These are phyloP conservation scores for Tardiomyces digboiensis DNA, from an alignment of 1,139 yeast species.

Conservation along the genomic window DNA sequence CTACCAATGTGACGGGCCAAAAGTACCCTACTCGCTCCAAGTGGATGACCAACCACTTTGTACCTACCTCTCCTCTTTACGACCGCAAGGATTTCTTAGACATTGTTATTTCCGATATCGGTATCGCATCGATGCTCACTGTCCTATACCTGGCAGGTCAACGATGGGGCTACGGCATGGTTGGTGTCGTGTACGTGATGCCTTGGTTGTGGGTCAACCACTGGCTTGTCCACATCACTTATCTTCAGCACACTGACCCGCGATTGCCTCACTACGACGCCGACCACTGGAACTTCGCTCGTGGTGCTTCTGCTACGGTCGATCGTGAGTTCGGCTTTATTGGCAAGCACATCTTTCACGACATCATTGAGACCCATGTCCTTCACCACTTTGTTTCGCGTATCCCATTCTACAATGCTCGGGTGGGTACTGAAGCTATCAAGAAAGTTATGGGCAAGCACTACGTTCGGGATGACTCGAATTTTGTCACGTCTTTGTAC, in stretches of 20 bases:
- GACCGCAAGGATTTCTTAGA: conserved; percentile 62
- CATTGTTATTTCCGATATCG: conserved; percentile 64
- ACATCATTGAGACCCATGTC: conserved; percentile 84
- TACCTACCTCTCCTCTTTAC: conserved; percentile 65
- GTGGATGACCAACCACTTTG: conserved; percentile 51
- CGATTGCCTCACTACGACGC: conserved; percentile 71
- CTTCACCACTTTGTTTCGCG: conserved; percentile 79
- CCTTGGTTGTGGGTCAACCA: conserved; percentile 82
- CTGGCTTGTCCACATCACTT: conserved; percentile 84
- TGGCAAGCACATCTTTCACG: conserved; percentile 77
- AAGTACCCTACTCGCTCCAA: conserved; percentile 42
- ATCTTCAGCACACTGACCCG: conserved; percentile 78
- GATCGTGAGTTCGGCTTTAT: conserved; percentile 79
- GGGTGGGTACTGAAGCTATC: conserved; percentile 72
- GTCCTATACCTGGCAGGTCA: conserved; percentile 56
- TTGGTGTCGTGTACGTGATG: conserved; percentile 60
- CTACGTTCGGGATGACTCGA: conserved; percentile 57
- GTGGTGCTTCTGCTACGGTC: conserved; percentile 84
- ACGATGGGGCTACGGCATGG: conserved; percentile 52
- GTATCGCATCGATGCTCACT: conserved; percentile 45
- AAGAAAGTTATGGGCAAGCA: conserved; percentile 77
- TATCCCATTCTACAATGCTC: conserved; percentile 80
- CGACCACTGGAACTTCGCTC: conserved; percentile 72
- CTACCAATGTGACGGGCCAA: conserved; percentile 74
- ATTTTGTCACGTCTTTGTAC: conserved; percentile 70